A percentile compares a stretch with the other conserved stretches of the same genome.
Conservation (phyloP, 1,284 basidiomycete genomes). For the Rhodotorula sp. region DNA sequence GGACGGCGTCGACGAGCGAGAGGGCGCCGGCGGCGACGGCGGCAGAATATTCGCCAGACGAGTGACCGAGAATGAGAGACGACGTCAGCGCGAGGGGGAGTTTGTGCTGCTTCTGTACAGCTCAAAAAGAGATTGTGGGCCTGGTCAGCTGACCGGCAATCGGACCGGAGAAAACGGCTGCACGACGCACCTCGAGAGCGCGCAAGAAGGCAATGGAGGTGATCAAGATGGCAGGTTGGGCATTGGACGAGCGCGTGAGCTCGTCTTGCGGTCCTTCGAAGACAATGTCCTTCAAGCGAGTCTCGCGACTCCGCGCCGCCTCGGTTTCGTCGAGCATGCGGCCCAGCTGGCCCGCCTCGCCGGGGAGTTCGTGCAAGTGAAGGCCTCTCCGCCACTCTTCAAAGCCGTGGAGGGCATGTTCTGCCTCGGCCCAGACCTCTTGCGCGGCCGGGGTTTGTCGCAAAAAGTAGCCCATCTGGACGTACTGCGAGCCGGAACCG, state of each 20-base stretch:
- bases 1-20: slow-evolving; percentile 43
- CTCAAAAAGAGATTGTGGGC: background rate
- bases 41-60: slow-evolving; percentile 46
- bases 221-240: slow-evolving; percentile 47
- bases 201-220: slow-evolving; percentile 45
- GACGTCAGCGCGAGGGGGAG: slow-evolving; percentile 33
- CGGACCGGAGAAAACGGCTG: background rate
- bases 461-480: slow-evolving; percentile 44
- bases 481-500: slow-evolving; percentile 46
- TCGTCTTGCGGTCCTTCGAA: slow-evolving; percentile 43
- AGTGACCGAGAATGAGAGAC: slow-evolving; percentile 44
- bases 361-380: slow-evolving; percentile 34
- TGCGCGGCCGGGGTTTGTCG: slow-evolving; percentile 30
- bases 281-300: slow-evolving; percentile 34
- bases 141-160: background rate
- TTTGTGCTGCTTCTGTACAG: slow-evolving; percentile 31
- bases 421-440: slow-evolving; percentile 45
- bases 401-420: slow-evolving; percentile 40
- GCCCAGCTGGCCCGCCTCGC: slow-evolving; percentile 35
- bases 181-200: slow-evolving; percentile 36
- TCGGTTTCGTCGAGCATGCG: slow-evolving; percentile 32
- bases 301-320: slow-evolving; percentile 23
- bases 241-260: slow-evolving; percentile 44
- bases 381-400: slow-evolving; percentile 38
- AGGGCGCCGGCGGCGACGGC: slow-evolving; percentile 45